Evolutionary conservation across 73 alveolate species (phyloP).

Genomic region (Tetrahymena borealis): DNA sequence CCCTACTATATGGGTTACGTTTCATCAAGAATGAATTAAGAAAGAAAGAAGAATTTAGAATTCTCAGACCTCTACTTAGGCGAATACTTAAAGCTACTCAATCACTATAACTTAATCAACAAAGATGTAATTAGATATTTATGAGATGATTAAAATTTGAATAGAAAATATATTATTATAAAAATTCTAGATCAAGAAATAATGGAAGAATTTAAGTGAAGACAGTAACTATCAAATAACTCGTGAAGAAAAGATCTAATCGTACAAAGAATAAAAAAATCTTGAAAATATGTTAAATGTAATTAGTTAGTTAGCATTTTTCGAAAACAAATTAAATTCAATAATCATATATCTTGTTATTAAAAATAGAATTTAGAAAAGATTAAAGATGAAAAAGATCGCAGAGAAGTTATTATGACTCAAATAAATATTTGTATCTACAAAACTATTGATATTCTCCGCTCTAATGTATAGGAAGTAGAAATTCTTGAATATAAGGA

Average conservation of each 20-base stretch:
- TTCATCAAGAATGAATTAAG: background rate
- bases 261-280: background rate
- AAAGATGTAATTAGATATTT: background rate
- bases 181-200: background rate
- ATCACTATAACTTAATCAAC: background rate
- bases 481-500: conserved; percentile 31
- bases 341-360: background rate
- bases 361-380: conserved; percentile 53
- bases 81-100: background rate
- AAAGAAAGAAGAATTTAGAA: background rate
- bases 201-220: background rate
- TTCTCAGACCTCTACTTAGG: background rate
- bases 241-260: background rate
- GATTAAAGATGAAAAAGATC: conserved; percentile 50
- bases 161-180: too few species aligned
- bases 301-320: background rate
- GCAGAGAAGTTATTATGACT: conserved; percentile 35
- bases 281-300: background rate
- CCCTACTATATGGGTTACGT: background rate
- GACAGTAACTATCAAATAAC: background rate
- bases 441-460: conserved; percentile 45
- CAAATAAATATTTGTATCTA: conserved; percentile 44
- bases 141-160: too few species aligned
- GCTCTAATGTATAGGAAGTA: conserved; percentile 35
- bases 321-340: background rate